These are phyloP conservation scores for Leccinum longicurvipes DNA, from an alignment of 768 basidiomycete species.

Conservation along the genomic window DNA sequence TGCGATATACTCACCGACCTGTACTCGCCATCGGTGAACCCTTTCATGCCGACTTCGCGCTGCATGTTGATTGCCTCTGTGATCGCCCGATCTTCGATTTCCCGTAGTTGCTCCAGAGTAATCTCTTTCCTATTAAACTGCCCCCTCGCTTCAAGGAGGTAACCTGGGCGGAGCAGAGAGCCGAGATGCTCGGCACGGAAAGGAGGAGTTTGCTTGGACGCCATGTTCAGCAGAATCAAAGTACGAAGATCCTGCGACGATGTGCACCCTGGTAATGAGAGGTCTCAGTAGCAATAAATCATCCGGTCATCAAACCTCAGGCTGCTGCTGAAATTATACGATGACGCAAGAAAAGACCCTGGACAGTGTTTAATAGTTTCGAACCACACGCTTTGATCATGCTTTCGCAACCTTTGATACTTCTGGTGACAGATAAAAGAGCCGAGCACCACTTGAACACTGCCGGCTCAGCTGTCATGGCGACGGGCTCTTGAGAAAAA, in stretches of 20 bases:
- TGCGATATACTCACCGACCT: slow-evolving; percentile 25
- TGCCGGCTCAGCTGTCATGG: neutral
- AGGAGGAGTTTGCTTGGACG: slow-evolving; percentile 32
- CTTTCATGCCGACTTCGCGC: slow-evolving; percentile 39
- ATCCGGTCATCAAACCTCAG: neutral
- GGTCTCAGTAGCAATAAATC: neutral
- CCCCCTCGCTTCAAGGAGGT: slow-evolving; percentile 37
- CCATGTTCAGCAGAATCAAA: slow-evolving; percentile 7
- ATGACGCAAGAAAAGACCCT: neutral
- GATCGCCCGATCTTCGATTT: slow-evolving; percentile 39
- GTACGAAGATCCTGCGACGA: neutral
- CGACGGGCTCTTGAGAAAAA: no score
- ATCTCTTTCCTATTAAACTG: slow-evolving; percentile 34
- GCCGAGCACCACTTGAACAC: neutral
- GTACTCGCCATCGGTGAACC: slow-evolving; percentile 43
- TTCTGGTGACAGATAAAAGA: no score
- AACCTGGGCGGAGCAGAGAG: slow-evolving; percentile 40
- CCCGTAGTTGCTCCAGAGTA: slow-evolving; percentile 33
- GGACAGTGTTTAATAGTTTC: no score
- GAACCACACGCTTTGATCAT: neutral
- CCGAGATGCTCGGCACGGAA: slow-evolving; percentile 48
- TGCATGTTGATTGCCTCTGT: slow-evolving; percentile 35
- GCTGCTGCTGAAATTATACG: neutral
- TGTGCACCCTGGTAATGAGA: neutral
- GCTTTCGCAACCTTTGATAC: no score